phyloP scores from a whole-genome alignment of 2,329 filamentous ascomycete species.

The Eutypella sp. region DNA sequence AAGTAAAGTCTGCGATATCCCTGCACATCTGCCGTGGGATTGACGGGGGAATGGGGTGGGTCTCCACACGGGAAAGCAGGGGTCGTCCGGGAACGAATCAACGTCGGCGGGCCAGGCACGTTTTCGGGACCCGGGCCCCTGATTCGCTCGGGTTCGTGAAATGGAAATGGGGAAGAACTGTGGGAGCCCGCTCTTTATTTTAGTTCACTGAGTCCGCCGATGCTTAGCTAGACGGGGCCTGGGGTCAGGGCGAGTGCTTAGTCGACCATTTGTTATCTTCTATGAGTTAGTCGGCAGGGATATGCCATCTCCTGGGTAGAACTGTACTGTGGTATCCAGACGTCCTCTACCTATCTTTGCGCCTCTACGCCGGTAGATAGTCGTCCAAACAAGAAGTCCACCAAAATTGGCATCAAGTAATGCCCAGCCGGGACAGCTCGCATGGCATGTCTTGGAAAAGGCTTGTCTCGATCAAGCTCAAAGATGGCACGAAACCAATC shows the following conservation, averaged over 20 bases:
- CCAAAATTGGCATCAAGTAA: neutral
- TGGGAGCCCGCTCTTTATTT: neutral
- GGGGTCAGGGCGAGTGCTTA: too few species aligned
- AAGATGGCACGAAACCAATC: neutral
- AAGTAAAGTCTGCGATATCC: neutral
- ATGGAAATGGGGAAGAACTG: neutral
- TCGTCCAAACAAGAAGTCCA: neutral
- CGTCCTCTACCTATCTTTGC: too few species aligned
- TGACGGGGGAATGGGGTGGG: neutral
- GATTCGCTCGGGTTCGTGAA: neutral
- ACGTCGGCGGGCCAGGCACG: slow-evolving; percentile 16
- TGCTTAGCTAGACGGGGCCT: too few species aligned
- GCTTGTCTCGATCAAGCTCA: neutral
- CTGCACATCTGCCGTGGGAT: neutral
- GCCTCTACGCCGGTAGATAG: too few species aligned
- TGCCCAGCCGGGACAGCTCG: neutral
- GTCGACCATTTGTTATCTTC: too few species aligned
- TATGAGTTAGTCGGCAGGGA: too few species aligned
- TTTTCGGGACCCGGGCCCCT: slow-evolving; percentile 6
- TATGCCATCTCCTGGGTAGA: too few species aligned
- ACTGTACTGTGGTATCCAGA: too few species aligned
- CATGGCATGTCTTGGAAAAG: neutral
- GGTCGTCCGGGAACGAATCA: slow-evolving; percentile 17
- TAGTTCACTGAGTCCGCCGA: too few species aligned
- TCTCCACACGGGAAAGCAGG: neutral